A percentile compares a stretch with the other conserved stretches of the same genome.
phyloP scores from a whole-genome alignment of 78 protist species.

The Anaeramoeba flamelloides region DNA sequence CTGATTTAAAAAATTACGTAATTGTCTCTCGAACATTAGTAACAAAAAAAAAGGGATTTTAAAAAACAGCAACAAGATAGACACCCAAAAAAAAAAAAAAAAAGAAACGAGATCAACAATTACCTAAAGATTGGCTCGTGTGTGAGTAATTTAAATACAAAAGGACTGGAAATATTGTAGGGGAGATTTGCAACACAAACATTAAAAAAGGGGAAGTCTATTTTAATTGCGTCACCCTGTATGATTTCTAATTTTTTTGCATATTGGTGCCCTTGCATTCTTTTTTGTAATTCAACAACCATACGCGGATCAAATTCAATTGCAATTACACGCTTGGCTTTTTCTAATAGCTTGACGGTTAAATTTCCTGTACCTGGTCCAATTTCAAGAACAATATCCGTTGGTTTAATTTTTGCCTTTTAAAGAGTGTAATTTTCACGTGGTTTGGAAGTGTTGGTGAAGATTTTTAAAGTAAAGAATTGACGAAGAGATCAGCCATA shows the following conservation, averaged over 20 bases:
- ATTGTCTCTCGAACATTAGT: too few relatives aligned
- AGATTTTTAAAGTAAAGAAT: too few relatives aligned
- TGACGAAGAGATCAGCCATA: too few relatives aligned
- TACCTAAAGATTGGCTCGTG: conserved; percentile 70
- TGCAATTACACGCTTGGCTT: conserved; percentile 68
- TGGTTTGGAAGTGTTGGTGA: too few relatives aligned
- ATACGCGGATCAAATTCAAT: conserved; percentile 89
- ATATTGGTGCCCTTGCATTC: conserved; percentile 57
- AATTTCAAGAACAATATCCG: conserved; percentile 53
- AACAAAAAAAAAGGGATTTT: too few relatives aligned
- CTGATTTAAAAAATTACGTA: too few relatives aligned
- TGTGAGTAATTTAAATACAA: conserved; percentile 81
- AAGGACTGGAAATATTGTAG: conserved; percentile 80
- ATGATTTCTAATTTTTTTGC: conserved; percentile 26
- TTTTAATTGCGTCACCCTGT: conserved; percentile 69
- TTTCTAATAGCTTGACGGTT: conserved; percentile 75
- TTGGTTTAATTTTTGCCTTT: not conserved
- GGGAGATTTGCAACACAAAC: conserved; percentile 74
- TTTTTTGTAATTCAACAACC: conserved; percentile 92
- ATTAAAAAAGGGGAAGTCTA: conserved; percentile 71
- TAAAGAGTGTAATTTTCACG: too few relatives aligned
- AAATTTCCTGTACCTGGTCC: conserved; percentile 99
- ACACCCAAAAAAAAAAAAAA: too few relatives aligned
- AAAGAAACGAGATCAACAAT: too few relatives aligned
- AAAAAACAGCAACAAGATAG: too few relatives aligned